Percentiles rank a stretch among this genome's conserved stretches.
These are phyloP conservation scores for Podospora bellae-mahoneyi DNA, from an alignment of 495 filamentous ascomycete genomes.

Conservation along the genomic window DNA sequence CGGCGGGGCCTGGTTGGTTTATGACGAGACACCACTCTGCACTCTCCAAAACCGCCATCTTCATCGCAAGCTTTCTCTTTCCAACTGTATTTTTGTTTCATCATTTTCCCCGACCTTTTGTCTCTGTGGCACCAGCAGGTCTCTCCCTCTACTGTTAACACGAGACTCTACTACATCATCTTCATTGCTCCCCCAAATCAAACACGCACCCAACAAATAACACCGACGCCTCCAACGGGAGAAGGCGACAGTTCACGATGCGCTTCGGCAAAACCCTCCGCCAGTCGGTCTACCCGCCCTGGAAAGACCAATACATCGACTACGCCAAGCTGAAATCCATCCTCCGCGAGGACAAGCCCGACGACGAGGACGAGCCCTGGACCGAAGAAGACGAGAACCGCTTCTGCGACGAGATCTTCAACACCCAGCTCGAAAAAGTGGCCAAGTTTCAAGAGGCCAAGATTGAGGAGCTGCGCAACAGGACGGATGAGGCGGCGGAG, in stretches of 20 bases:
- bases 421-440: conserved; percentile 93
- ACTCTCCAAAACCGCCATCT: not conserved
- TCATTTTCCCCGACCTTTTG: conserved; percentile 38
- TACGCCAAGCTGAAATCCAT: conserved; percentile 88
- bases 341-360: conserved; percentile 66
- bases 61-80: not conserved
- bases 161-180: conserved; percentile 22
- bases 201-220: too few relatives aligned
- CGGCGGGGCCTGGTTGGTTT: conserved; percentile 10
- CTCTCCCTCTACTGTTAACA: not conserved
- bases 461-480: conserved; percentile 65
- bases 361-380: conserved; percentile 65
- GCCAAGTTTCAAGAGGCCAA: conserved; percentile 80
- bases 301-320: conserved; percentile 92
- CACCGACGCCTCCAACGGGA: too few relatives aligned
- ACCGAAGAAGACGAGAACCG: conserved; percentile 91
- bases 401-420: conserved; percentile 93
- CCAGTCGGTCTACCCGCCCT: conserved; percentile 76
- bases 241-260: conserved; percentile 66
- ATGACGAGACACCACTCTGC: conserved; percentile 1
- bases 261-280: conserved; percentile 86
- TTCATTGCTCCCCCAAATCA: conserved; percentile 22
- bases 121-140: too few relatives aligned
- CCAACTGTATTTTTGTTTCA: not conserved
- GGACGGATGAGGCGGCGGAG: conserved; percentile 58